Evolutionary conservation across 1,139 yeast genomes (phyloP), one percentile per base, ranked within the genome.

Genomic region (Hyphopichia fennica): DNA sequence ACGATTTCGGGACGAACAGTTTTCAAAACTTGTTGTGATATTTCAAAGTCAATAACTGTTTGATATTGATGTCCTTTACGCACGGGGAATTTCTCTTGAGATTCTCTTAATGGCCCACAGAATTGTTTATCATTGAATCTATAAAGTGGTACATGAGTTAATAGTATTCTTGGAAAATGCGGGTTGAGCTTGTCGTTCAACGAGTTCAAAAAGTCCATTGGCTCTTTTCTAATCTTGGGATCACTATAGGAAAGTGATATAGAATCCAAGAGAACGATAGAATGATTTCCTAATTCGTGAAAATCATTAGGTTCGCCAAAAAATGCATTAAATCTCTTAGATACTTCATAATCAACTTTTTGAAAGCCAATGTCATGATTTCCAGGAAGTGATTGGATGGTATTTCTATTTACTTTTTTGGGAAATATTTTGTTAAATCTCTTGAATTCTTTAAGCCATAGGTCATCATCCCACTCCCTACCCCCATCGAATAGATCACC

Each of bases 401-500:
- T 79, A 25, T 71, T 61, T 41, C 79, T 72, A 43, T 80, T 64
- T 52, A 67, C 48, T 67, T 78, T 56, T 20, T 64, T 64, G 16
- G 79, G 77, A 58, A 87, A 93, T 1, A 93, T 78, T 2, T 62
- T 52, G 52, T 77, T 75, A 60, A 87, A 93, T 42, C 99, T 67
- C 22, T 61, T 56, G 53, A 76, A 84, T 60, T 93, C 98, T n/a
- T 72, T 65, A 29, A 76, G 57, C 97, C 98, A 93, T 17, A 63
- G 69, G 2, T 52, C 48, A 40, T 58, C 57, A 4, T 65, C 69
- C 96, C 96, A 90, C 47, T 87, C 89, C 44, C 98, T 72, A 0
- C 99, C 99, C 13, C 98, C 98, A 62, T 93, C 99, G 57, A 91
- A 88, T 45, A 91, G 64, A 58, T 93, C 99, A 0, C 99, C 99